Conservation (phyloP, 345 rosid genomes). For the Brassica rapa region DNA sequence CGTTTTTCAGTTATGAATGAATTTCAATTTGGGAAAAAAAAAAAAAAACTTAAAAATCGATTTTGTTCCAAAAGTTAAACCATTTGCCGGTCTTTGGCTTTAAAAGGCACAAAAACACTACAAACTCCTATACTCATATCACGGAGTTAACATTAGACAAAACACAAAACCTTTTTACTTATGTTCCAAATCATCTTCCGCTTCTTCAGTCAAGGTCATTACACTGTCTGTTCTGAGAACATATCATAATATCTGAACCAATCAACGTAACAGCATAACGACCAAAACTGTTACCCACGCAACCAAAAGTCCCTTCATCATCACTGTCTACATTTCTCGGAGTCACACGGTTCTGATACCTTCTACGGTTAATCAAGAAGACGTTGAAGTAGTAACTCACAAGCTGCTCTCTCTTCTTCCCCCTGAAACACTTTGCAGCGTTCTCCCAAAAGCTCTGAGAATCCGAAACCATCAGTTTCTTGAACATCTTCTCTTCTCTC, state of each 20-base stretch:
- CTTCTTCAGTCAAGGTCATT: constrained; percentile 39
- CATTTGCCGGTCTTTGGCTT: constrained; percentile 3
- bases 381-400: constrained; percentile 77
- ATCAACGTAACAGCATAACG: constrained; percentile 40
- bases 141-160: background rate
- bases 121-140: constrained; percentile 6
- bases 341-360: constrained; percentile 68
- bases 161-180: background rate
- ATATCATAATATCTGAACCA: constrained; percentile 45
- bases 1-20: too few species aligned
- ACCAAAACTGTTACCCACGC: constrained; percentile 52
- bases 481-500: constrained; percentile 61
- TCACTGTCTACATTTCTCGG: constrained; percentile 58
- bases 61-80: background rate
- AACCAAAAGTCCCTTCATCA: constrained; percentile 53
- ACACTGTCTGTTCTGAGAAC: constrained; percentile 54
- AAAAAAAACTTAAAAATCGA: background rate
- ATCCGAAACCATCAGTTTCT: constrained; percentile 41
- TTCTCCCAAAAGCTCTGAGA: constrained; percentile 48
- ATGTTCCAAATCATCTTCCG: background rate
- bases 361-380: constrained; percentile 54
- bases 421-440: constrained; percentile 38
- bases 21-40: background rate
- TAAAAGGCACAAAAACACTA: constrained; percentile 1
- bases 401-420: constrained; percentile 55